Base-by-base conservation (phyloP, 805 yeast genomes). In the Ogataea paraovalis region DNA sequence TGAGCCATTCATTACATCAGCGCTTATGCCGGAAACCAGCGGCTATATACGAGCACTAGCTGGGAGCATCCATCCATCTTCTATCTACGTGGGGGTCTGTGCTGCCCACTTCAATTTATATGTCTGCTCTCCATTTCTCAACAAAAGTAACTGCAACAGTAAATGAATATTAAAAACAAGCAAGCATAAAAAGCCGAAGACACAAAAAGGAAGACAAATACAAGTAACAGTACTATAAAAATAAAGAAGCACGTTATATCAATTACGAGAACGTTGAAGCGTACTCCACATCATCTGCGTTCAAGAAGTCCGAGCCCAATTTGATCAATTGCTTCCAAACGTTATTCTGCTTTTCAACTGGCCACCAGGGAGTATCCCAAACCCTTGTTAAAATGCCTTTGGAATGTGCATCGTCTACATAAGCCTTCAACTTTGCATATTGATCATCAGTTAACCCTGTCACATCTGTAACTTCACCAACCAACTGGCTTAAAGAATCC, bases 351-450 rank as follows among this genome's bases (percentile, higher is more conserved):
- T 67, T 59, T 12, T 54, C 45, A 3, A 60, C 56, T 2, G 90
- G 89, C 87, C 87, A 83, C 34, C 68, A 68, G 1, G 86, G 81
- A 3, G 79, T 80, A 20, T 82, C 89, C 89, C 90, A 85, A 25
- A 83, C 68, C 45, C 91, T 69, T 0, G 86, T 76, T 52, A 73
- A 71, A 33, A 84, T 55, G 13, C 78, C 76, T 42, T 67, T 48
- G 1, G 61, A 55, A 53, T 82, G 87, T 2, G 85, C 82, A 20
- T 47, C 41, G 7, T 65, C 62, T 18, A 77, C 59, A 22, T 52
- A 53, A 4, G 43, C 33, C 23, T 51, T 52, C 22, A 76, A 49
- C 8, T 30, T 54, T 1, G 39, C 44, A 41, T 58, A 48, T 47
- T 76, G 77, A 0, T 51, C 53, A 0, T 47, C 51, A 14, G 59